Conservation (phyloP, 306 rosid species). For the Rubus idaeus region DNA sequence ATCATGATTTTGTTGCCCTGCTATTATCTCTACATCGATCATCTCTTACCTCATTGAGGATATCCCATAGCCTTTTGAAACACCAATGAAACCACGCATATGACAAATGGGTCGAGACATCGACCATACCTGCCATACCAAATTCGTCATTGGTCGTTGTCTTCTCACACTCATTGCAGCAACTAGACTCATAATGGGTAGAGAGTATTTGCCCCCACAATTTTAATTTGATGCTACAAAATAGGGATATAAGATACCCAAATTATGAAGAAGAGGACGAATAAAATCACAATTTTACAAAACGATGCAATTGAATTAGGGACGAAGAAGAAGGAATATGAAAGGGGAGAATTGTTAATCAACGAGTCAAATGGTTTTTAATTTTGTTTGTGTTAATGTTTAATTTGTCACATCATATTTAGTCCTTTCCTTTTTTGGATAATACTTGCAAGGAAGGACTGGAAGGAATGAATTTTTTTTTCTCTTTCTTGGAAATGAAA, state of each 20-base stretch:
- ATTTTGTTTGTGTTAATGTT: background rate
- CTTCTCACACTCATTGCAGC: background rate
- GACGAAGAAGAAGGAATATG: background rate
- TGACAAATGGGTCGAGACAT: background rate
- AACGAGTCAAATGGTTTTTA: background rate
- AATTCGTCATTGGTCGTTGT: background rate
- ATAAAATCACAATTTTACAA: background rate
- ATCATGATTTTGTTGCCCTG: background rate
- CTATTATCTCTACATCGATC: background rate
- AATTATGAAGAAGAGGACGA: background rate
- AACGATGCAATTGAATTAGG: background rate
- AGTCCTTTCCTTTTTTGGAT: background rate
- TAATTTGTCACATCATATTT: background rate
- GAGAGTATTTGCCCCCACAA: background rate
- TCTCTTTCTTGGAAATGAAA: too few relatives aligned
- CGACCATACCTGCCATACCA: slow-evolving; percentile 4
- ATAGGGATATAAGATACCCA: background rate
- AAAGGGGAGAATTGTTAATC: background rate
- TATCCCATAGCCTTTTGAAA: background rate
- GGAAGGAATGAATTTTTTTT: too few relatives aligned
- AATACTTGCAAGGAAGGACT: background rate
- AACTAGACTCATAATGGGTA: background rate
- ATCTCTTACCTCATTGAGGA: background rate
- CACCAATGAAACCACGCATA: background rate
- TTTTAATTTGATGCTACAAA: background rate